Conservation (phyloP, 805 yeast genomes). For the Wickerhamomyces sydowiorum region DNA sequence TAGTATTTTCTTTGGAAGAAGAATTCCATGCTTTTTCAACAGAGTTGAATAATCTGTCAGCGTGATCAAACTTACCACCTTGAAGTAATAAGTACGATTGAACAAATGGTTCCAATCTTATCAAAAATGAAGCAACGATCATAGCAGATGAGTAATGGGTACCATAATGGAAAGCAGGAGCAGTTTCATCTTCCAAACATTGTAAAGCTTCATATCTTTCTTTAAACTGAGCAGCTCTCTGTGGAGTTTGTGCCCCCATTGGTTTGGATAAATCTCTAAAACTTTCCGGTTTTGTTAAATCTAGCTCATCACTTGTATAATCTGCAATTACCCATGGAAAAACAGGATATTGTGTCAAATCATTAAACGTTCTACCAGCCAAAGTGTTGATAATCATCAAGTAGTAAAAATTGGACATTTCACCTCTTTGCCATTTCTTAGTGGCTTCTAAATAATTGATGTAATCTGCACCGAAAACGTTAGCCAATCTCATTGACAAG, state of each 20-base stretch:
- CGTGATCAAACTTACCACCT: conserved; percentile 87
- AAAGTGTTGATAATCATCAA: conserved; percentile 73
- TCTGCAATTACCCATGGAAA: conserved; percentile 92
- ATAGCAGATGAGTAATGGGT: conserved; percentile 92
- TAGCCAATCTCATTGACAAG: conserved; percentile 37
- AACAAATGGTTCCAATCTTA: conserved; percentile 74
- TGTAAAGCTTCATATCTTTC: conserved; percentile 70
- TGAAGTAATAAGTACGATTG: conserved; percentile 73
- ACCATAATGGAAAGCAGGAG: conserved; percentile 87
- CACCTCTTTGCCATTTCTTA: conserved; percentile 68
- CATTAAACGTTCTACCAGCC: conserved; percentile 88
- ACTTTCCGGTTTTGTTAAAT: conserved; percentile 52
- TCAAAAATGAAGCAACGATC: conserved; percentile 81
- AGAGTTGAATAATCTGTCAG: conserved; percentile 75
- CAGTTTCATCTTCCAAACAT: conserved; percentile 48
- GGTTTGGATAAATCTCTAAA: conserved; percentile 80
- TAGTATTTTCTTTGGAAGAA: conserved; percentile 71
- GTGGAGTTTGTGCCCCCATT: conserved; percentile 79
- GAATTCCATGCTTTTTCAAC: conserved; percentile 77
- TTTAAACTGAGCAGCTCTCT: conserved; percentile 54
- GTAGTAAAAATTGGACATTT: conserved; percentile 78
- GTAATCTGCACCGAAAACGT: conserved; percentile 36
- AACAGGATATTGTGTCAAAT: conserved; percentile 84
- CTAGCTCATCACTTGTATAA: conserved; percentile 65
- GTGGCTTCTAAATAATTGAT: conserved; percentile 44